Evolutionary conservation across 2,329 filamentous ascomycete genomes (phyloP).

Genomic region (Fusarium sp.): DNA sequence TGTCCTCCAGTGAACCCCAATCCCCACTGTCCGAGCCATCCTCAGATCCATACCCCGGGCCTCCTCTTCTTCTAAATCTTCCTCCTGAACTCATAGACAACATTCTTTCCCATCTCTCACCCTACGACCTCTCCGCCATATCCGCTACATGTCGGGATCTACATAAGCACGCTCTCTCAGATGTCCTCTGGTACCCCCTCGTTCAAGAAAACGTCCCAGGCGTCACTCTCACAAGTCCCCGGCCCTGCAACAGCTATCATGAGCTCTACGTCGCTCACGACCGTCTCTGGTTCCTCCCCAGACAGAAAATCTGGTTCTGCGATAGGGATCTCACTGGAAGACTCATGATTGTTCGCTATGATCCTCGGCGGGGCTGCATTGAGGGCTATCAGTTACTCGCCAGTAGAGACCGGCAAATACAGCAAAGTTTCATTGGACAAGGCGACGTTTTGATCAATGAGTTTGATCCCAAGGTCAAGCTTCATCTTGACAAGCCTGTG

Average conservation of each 20-base stretch:
- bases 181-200: slow-evolving; percentile 75
- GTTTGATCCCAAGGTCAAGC: slow-evolving; percentile 73
- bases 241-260: slow-evolving; percentile 70
- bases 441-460: slow-evolving; percentile 72
- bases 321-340: slow-evolving; percentile 78
- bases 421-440: slow-evolving; percentile 72
- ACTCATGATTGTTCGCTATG: slow-evolving; percentile 78
- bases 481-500: slow-evolving; percentile 80
- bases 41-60: not conserved
- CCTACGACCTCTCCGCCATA: slow-evolving; percentile 68
- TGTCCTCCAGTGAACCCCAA: not conserved
- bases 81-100: slow-evolving; percentile 78
- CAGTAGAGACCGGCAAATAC: slow-evolving; percentile 61
- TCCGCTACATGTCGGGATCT: slow-evolving; percentile 70
- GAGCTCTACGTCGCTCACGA: slow-evolving; percentile 78
- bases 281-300: slow-evolving; percentile 84
- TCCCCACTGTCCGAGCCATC: not conserved
- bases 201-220: slow-evolving; percentile 74
- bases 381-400: slow-evolving; percentile 82
- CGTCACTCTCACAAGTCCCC: slow-evolving; percentile 59
- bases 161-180: slow-evolving; percentile 65
- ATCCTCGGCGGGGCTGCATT: slow-evolving; percentile 76
- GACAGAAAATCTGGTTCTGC: slow-evolving; percentile 85
- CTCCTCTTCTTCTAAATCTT: slow-evolving; percentile 59
- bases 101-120: slow-evolving; percentile 72